Conservation (phyloP, 73 alveolate species). For the Durusdinium trenchii region DNA sequence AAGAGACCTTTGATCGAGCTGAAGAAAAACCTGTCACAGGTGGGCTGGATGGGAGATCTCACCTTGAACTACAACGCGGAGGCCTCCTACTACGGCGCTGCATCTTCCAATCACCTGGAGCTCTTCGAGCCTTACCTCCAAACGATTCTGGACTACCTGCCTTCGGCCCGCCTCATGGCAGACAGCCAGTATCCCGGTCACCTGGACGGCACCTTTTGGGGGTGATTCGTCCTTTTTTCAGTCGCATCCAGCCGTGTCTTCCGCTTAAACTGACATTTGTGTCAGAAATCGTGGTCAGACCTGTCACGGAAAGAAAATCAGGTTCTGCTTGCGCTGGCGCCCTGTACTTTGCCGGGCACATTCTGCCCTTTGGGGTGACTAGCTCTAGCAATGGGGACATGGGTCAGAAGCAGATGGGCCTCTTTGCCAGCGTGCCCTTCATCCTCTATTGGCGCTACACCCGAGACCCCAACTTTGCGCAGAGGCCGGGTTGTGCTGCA, state of each 20-base stretch:
- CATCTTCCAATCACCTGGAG: neutral
- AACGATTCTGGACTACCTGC: slow-evolving; percentile 18
- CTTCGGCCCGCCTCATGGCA: neutral
- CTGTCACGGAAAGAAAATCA: too few relatives aligned
- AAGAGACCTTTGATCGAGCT: too few relatives aligned
- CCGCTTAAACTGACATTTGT: too few relatives aligned
- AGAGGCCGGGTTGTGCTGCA: neutral
- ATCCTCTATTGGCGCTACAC: slow-evolving; percentile 10
- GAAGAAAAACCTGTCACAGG: too few relatives aligned
- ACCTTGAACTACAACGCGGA: slow-evolving; percentile 11
- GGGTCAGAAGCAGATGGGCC: slow-evolving; percentile 13
- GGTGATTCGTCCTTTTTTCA: too few relatives aligned
- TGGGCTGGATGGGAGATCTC: neutral
- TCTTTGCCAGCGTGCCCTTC: neutral
- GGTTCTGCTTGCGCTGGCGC: neutral
- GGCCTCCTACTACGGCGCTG: slow-evolving; percentile 7
- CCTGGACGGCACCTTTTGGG: too few relatives aligned
- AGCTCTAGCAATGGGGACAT: neutral
- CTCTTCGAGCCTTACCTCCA: slow-evolving; percentile 12
- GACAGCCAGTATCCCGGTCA: neutral
- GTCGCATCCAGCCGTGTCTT: too few relatives aligned
- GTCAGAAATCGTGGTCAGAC: too few relatives aligned
- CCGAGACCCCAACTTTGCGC: neutral
- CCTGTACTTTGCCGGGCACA: neutral
- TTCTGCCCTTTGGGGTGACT: neutral